phyloP scores from a whole-genome alignment of 1,284 basidiomycete genomes.

The Pyrrhoderma noxium region DNA sequence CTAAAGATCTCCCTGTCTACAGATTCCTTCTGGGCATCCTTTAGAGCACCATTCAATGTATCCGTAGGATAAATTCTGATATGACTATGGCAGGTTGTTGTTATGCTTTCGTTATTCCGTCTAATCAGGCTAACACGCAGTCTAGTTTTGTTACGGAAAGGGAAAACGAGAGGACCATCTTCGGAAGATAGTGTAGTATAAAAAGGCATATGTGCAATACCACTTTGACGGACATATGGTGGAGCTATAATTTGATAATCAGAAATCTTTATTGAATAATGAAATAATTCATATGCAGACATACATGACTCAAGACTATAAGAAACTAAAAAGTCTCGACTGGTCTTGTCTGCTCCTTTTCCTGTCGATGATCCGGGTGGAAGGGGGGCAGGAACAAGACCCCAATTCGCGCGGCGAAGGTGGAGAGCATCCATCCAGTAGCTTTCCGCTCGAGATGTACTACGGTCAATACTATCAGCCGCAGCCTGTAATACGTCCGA shows the following conservation, averaged over 20 bases:
- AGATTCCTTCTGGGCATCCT: constrained; percentile 57
- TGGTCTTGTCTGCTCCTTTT: constrained; percentile 67
- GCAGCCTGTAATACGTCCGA: constrained; percentile 61
- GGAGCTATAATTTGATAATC: constrained; percentile 41
- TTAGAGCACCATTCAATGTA: constrained; percentile 44
- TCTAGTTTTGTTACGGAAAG: constrained; percentile 50
- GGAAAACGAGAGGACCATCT: constrained; percentile 45
- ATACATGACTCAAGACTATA: constrained; percentile 74
- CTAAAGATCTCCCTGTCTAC: constrained; percentile 75
- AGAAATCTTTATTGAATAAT: constrained; percentile 12
- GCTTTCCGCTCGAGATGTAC: constrained; percentile 50
- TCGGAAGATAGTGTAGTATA: constrained; percentile 35
- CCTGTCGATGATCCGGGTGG: constrained; percentile 59
- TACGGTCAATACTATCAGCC: constrained; percentile 58
- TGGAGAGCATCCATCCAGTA: constrained; percentile 76
- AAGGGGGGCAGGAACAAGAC: constrained; percentile 65
- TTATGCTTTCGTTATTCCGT: constrained; percentile 28
- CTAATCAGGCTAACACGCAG: constrained; percentile 48
- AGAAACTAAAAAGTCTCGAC: constrained; percentile 70
- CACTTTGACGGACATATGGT: constrained; percentile 49
- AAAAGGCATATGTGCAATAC: constrained; percentile 58
- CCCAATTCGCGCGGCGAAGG: constrained; percentile 68
- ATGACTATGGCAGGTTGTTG: constrained; percentile 33
- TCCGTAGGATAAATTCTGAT: constrained; percentile 27
- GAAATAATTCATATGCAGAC: constrained; percentile 23